Conservation (phyloP, 352 stramenopile genomes). For the Pythium aristosporum region DNA sequence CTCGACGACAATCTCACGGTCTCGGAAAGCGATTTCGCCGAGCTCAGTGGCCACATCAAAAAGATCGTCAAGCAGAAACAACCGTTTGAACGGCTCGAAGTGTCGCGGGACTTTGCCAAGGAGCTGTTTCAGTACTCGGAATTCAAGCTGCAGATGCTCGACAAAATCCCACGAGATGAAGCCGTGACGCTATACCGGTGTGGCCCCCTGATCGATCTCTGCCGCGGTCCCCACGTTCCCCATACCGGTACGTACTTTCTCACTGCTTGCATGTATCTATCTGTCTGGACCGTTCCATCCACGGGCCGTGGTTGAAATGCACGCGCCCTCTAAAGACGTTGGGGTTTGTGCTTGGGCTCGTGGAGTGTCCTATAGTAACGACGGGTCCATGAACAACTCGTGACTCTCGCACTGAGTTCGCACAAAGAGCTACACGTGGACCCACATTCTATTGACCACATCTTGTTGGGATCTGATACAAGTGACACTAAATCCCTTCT, state of each 20-base stretch:
- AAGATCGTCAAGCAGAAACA: slow-evolving; percentile 94
- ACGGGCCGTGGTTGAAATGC: not conserved
- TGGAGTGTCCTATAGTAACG: slow-evolving; percentile 48
- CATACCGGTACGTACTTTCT: slow-evolving; percentile 84
- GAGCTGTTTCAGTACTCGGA: slow-evolving; percentile 93
- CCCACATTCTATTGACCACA: slow-evolving; percentile 33
- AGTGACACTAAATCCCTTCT: not conserved
- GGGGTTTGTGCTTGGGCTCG: not conserved
- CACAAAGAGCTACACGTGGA: slow-evolving; percentile 77
- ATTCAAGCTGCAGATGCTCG: slow-evolving; percentile 96
- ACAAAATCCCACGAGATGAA: slow-evolving; percentile 94
- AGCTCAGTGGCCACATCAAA: slow-evolving; percentile 91
- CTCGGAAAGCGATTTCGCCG: slow-evolving; percentile 70
- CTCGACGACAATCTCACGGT: slow-evolving; percentile 62
- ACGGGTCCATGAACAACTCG: slow-evolving; percentile 56
- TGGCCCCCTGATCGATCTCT: slow-evolving; percentile 97
- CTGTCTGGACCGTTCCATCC: not conserved
- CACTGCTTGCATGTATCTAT: slow-evolving; percentile 19
- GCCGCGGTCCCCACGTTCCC: slow-evolving; percentile 94
- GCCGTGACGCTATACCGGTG: slow-evolving; percentile 96
- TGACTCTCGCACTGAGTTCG: slow-evolving; percentile 66
- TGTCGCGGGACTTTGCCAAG: slow-evolving; percentile 88
- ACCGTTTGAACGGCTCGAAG: slow-evolving; percentile 91
- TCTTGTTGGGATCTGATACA: slow-evolving; percentile 7
- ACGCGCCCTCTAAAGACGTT: not conserved